Base-by-base conservation (phyloP, 2,329 filamentous ascomycete genomes). In the Mariannaea sp. region DNA sequence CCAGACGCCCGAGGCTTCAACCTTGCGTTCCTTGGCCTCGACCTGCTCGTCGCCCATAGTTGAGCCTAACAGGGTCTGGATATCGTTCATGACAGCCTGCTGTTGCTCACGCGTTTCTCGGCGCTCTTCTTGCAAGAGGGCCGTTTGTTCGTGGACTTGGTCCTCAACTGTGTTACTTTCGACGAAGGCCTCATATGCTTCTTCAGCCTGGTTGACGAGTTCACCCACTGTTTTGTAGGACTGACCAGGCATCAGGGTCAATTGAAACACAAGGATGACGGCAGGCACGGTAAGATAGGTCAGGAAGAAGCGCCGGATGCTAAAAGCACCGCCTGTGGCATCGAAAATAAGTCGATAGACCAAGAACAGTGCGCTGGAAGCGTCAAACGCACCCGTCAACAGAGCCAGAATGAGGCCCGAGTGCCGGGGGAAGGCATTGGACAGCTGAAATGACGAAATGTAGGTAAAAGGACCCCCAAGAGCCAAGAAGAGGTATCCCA, bases 171-270 rank as follows among this genome's bases (percentile, higher is more conserved):
- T 53, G 16, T 47, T 50, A 16, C 42, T 65, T 54, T 62, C 72
- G 5, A 51, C 58, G 20, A 71, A 62, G 16, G 64, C 65, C 13
- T 67, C 62, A 13, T 69, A 67, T 2, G 68, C 69, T 33, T 80
- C 77, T 60, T 91, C 87, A 13, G 85, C 86, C 66, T 90, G 82
- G 51, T 85, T 82, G 5, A 94, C 85, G 32, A 96, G 80, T 71
- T 97, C 91, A 39, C 90, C 89, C 1, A 92, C 84, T 0, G 89
- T 93, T 72, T 94, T 92, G 77, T 94, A 94, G 1, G 87, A 91
- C 58, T 86, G 84, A 13, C 75, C 76, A 0, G 90, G 90, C 79
- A 95, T 87, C 60, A 93, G 65, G 33, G 84, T 80, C 20, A 93
- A 65, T 71, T 94, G 89, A 14, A 83, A 77, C 22, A 86, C 49